phyloP scores from a whole-genome alignment of 139 green algal genomes.

The Closterium sp. region DNA sequence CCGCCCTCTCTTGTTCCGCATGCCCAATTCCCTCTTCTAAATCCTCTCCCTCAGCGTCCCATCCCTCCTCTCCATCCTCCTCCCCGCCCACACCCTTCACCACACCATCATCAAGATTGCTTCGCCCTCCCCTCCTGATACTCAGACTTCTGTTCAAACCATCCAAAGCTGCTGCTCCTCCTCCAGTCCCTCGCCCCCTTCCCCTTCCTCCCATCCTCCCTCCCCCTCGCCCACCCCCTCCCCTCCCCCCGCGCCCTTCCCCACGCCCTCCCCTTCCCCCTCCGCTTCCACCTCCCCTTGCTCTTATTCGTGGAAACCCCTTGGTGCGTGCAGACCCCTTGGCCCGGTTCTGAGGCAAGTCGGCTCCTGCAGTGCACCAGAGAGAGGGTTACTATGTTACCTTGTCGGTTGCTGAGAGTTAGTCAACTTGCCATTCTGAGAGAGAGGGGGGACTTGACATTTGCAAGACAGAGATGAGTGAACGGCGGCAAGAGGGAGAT shows the following conservation, averaged over 20 bases:
- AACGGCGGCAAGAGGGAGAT: no score
- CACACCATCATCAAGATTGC: not conserved
- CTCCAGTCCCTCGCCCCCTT: not conserved
- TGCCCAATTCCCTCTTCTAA: not conserved
- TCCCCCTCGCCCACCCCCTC: not conserved
- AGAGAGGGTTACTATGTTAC: no score
- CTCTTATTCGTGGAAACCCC: not conserved
- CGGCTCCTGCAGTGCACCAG: not conserved
- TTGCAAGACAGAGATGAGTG: no score
- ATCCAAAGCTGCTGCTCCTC: not conserved
- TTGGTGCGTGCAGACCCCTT: not conserved
- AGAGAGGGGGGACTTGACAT: no score
- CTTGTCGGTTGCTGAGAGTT: no score
- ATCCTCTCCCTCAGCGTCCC: not conserved
- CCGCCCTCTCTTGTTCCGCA: not conserved
- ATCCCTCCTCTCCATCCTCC: not conserved
- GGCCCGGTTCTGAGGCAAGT: not conserved
- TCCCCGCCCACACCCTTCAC: not conserved
- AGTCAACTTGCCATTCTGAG: no score
- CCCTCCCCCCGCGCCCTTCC: not conserved
- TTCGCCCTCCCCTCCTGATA: not conserved
- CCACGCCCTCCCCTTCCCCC: not conserved
- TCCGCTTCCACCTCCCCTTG: not conserved
- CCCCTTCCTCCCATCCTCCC: not conserved
- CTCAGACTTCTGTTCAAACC: not conserved